Base-by-base conservation (phyloP, 345 rosid species). In the Citrus australasica region DNA sequence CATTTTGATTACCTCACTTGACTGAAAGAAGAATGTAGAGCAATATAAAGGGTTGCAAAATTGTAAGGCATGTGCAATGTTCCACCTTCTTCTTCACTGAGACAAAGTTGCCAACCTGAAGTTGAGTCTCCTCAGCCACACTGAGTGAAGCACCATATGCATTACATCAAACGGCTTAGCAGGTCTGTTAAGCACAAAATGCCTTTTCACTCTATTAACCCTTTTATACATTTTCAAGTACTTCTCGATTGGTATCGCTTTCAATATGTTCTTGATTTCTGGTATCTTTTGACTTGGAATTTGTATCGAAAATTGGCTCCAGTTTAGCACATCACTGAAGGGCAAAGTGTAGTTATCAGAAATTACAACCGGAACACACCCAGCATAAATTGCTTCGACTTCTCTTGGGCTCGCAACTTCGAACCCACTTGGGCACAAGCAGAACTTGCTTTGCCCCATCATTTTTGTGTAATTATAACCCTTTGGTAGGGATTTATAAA, bases 341-440 rank as follows among this genome's bases (percentile, higher is more conserved):
- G 92, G 90, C 53, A 82, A 69, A 9, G 86, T 58, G 40, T 87
- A 89, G 32, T 84, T 32, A 40, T 87, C 85, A 6, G 92, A 86
- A 33, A 89, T 82, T 28, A 89, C 71, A 53, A 87, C 88, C 1
- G 90, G 90, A 71, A 89, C 81, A 66, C 92, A 89, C 21, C 89
- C 89, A 2, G 81, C 79, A 67, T 79, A 69, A 35, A 87, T 84
- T 14, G 46, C 46, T 9, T 40, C 46, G 46, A 85, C 90, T 35
- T 86, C 55, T 65, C 90, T 79, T 3, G 89, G 92, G 65, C 89
- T 87, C 10, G 92, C 90, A 2, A 89, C 92, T 81, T 89, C 90
- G 22, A 61, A 87, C 40, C 92, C 92, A 32, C 92, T 87, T 27
- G 90, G 90, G 80, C 92, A 85, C 10, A 89, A 77, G 76, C 92